phyloP scores from a whole-genome alignment of 2,329 filamentous ascomycete species.

The Aureobasidium sp. region DNA sequence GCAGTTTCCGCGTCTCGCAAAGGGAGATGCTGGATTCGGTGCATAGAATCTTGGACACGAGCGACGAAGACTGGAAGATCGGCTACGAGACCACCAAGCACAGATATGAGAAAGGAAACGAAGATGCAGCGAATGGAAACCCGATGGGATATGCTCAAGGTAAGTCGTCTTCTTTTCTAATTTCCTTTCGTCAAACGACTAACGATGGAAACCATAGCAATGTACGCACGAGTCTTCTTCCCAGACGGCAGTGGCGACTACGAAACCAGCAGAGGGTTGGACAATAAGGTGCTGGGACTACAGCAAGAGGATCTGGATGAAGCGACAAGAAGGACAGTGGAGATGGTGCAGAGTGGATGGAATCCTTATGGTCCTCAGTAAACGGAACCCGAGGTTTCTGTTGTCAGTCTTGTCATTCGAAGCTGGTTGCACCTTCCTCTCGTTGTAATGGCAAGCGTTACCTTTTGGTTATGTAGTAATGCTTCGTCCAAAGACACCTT shows the following conservation, averaged over 20 bases:
- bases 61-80: conserved; percentile 31
- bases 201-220: conserved; percentile 19
- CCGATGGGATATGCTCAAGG: conserved; percentile 37
- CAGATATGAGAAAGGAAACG: conserved; percentile 42
- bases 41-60: conserved; percentile 27
- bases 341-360: conserved; percentile 2
- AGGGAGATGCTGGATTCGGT: conserved; percentile 30
- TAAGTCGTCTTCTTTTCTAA: neutral
- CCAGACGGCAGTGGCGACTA: conserved; percentile 24
- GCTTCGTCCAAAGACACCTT: no score
- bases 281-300: conserved; percentile 20
- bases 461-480: no score
- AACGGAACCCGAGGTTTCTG: neutral
- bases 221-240: conserved; percentile 50
- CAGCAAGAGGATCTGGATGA: conserved; percentile 21
- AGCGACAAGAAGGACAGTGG: conserved; percentile 15
- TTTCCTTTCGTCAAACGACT: neutral
- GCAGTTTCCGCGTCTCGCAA: conserved; percentile 31
- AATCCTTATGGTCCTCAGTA: neutral
- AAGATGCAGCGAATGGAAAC: conserved; percentile 36
- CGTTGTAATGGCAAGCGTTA: no score
- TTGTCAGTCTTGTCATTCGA: neutral
- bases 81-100: conserved; percentile 24
- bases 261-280: conserved; percentile 25
- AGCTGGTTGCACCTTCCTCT: no score